Conservation (phyloP, 202 grass and related monocot genomes). For the Eragrostis tef region DNA sequence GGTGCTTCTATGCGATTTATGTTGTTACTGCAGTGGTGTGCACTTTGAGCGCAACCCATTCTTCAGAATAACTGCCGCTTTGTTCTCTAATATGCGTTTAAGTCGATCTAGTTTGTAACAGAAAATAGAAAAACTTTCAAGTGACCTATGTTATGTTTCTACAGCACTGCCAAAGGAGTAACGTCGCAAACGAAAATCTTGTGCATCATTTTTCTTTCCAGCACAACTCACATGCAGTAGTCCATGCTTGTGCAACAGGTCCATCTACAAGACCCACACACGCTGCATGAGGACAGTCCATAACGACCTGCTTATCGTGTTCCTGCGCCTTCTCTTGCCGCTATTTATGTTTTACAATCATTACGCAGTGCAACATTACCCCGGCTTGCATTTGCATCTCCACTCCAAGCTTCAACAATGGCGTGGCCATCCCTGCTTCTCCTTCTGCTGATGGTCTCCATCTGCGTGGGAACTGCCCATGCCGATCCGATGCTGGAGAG, state of each 20-base stretch:
- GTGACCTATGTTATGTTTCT: background rate
- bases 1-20: background rate
- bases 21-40: background rate
- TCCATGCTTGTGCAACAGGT: slow-evolving; percentile 47
- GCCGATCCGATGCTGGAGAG: slow-evolving; percentile 50
- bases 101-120: background rate
- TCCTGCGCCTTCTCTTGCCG: background rate
- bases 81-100: background rate
- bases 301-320: slow-evolving; percentile 42
- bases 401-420: slow-evolving; percentile 35
- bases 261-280: slow-evolving; percentile 38
- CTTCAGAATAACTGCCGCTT: background rate
- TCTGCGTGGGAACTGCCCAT: background rate
- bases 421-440: background rate
- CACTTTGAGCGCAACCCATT: background rate
- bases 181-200: background rate
- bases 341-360: slow-evolving; percentile 16
- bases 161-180: too few relatives aligned
- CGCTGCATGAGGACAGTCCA: slow-evolving; percentile 38
- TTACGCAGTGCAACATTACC: slow-evolving; percentile 7
- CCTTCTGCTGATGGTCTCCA: background rate
- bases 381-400: background rate
- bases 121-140: background rate
- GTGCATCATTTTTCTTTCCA: slow-evolving; percentile 31
- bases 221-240: slow-evolving; percentile 45